phyloP scores from a whole-genome alignment of 225 moss, liverwort and hornwort species.

The Marchantia polymorpha region DNA sequence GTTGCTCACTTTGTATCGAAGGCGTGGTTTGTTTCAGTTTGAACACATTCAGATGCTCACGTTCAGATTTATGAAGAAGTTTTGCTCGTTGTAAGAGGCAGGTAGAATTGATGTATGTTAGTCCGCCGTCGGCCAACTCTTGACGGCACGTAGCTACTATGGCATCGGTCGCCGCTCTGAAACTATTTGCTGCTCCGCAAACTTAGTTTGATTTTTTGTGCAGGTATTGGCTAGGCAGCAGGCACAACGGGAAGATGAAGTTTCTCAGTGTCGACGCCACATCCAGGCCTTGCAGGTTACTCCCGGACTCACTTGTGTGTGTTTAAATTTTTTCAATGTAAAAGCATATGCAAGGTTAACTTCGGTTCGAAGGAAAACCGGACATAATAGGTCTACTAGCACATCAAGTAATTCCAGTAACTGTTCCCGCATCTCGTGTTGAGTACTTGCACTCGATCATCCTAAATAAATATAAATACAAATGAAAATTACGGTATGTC shows the following conservation, averaged over 20 bases:
- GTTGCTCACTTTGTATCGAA: background rate
- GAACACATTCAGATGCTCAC: background rate
- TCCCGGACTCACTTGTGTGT: background rate
- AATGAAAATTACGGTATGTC: background rate
- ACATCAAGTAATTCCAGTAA: too few relatives aligned
- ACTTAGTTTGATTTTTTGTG: background rate
- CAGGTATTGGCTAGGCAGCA: constrained; percentile 78
- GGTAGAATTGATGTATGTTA: background rate
- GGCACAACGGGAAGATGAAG: constrained; percentile 96
- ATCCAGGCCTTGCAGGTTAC: constrained; percentile 68
- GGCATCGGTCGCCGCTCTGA: background rate
- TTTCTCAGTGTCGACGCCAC: constrained; percentile 76
- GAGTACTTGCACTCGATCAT: too few relatives aligned
- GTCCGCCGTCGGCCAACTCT: background rate
- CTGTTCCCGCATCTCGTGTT: too few relatives aligned
- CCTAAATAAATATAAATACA: background rate
- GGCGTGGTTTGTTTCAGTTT: background rate
- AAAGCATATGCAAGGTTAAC: too few relatives aligned
- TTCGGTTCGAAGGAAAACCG: background rate
- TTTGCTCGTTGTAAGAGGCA: background rate
- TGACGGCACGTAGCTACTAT: background rate
- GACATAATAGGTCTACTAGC: background rate
- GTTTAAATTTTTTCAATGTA: background rate
- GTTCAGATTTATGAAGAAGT: background rate
- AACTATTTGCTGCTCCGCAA: background rate